phyloP scores from a whole-genome alignment of 140 eudicot genomes.

The Oenanthe javanica region DNA sequence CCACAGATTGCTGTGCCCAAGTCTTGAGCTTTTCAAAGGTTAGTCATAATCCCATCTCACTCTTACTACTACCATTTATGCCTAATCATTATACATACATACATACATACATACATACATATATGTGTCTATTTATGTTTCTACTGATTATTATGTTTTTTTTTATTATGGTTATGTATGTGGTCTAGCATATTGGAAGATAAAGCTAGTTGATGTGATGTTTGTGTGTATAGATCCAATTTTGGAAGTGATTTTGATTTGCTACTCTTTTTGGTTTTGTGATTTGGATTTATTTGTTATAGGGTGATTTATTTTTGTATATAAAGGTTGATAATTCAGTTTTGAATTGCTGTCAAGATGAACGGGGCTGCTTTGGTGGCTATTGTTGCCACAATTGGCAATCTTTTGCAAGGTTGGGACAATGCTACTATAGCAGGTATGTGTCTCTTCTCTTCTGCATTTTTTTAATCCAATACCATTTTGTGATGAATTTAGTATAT shows the following conservation, averaged over 20 bases:
- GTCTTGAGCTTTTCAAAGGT: constrained; percentile 6
- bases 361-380: constrained; percentile 59
- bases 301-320: constrained; percentile 7
- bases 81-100: not conserved
- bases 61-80: not conserved
- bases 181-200: not conserved
- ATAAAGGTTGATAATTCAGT: constrained; percentile 11
- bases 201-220: not conserved
- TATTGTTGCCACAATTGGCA: constrained; percentile 53
- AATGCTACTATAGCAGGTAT: constrained; percentile 68
- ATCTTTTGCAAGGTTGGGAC: constrained; percentile 63
- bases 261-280: not conserved
- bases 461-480: not conserved
- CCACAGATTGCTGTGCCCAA: constrained; percentile 6
- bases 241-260: not conserved
- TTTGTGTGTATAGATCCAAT: not conserved
- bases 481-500: not conserved
- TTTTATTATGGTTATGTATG: not conserved
- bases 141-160: not conserved
- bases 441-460: not conserved
- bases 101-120: too few species aligned
- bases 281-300: not conserved
- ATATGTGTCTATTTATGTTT: too few species aligned
- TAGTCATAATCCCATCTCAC: not conserved
- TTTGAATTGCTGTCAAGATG: constrained; percentile 22